Conservation (phyloP, 129 eudicot genomes). For the Glebionis coronaria region DNA sequence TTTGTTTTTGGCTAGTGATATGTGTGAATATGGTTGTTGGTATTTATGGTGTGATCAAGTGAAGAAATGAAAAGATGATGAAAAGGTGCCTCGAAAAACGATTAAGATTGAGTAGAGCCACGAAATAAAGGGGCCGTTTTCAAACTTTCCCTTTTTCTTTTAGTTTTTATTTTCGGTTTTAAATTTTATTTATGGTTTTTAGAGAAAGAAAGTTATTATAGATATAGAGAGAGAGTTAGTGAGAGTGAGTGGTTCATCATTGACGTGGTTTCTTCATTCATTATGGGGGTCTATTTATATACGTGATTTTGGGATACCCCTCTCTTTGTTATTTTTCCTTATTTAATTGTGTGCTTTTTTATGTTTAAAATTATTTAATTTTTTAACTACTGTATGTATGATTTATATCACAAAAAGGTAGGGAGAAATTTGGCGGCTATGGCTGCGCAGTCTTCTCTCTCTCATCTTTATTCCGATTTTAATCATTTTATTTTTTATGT, state of each 20-base stretch:
- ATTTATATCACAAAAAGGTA: conserved; percentile 10
- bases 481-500: conserved; percentile 32
- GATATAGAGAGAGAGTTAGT: conserved; percentile 19
- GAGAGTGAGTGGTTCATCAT: conserved; percentile 27
- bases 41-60: conserved; percentile 15
- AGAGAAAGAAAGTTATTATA: conserved; percentile 14
- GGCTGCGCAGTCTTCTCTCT: conserved; percentile 41
- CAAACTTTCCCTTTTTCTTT: conserved; percentile 22
- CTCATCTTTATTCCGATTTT: conserved; percentile 33
- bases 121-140: conserved; percentile 28
- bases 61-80: conserved; percentile 5
- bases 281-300: conserved; percentile 33
- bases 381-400: neutral
- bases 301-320: conserved; percentile 25
- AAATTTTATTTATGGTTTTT: neutral
- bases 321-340: neutral
- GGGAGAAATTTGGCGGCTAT: conserved; percentile 36
- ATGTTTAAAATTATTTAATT: neutral
- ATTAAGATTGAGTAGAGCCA: conserved; percentile 29
- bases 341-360: conserved; percentile 18
- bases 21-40: neutral
- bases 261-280: conserved; percentile 25
- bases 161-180: neutral
- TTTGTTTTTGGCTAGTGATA: neutral
- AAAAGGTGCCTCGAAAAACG: conserved; percentile 28